Evolutionary conservation across 176 grass and related monocot species (phyloP).

Genomic region (Pharus latifolius): DNA sequence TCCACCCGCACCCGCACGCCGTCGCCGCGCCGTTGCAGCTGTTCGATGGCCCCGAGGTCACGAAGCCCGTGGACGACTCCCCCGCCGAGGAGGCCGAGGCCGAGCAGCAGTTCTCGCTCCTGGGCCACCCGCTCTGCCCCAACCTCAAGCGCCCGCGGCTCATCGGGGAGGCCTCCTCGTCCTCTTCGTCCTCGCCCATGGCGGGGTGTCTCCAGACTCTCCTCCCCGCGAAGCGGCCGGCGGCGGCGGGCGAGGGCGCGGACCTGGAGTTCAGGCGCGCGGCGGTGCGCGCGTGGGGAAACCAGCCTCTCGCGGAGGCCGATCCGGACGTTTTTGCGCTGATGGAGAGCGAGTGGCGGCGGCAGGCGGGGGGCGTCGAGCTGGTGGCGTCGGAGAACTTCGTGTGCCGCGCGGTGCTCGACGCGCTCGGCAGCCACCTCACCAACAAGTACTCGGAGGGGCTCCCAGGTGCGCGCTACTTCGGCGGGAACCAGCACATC

Average conservation of each 20-base stretch:
- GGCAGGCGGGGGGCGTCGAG: conserved; percentile 47
- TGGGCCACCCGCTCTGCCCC: conserved; percentile 75
- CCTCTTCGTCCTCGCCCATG: conserved; percentile 54
- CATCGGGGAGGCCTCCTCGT: conserved; percentile 35
- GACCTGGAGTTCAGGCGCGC: conserved; percentile 54
- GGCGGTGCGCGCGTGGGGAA: conserved; percentile 68
- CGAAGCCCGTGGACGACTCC: conserved; percentile 16
- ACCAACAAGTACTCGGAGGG: conserved; percentile 85
- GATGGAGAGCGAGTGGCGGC: conserved; percentile 36
- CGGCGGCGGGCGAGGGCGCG: neutral
- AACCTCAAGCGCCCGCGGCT: conserved; percentile 67
- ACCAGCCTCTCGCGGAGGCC: conserved; percentile 16
- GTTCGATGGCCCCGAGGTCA: conserved; percentile 36
- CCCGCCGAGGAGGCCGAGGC: neutral
- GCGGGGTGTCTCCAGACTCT: no score
- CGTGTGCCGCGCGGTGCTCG: conserved; percentile 44
- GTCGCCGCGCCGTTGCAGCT: conserved; percentile 25
- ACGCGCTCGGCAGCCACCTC: conserved; percentile 52
- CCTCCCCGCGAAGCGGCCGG: conserved; percentile 37
- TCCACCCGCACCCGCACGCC: conserved; percentile 37
- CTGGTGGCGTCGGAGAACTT: conserved; percentile 75
- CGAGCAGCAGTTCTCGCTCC: conserved; percentile 59
- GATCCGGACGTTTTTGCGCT: conserved; percentile 29
- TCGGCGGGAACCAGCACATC: conserved; percentile 68
- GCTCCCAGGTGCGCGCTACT: conserved; percentile 46